Conservation (phyloP, 306 rosid species). For the Acacia crassicarpa region DNA sequence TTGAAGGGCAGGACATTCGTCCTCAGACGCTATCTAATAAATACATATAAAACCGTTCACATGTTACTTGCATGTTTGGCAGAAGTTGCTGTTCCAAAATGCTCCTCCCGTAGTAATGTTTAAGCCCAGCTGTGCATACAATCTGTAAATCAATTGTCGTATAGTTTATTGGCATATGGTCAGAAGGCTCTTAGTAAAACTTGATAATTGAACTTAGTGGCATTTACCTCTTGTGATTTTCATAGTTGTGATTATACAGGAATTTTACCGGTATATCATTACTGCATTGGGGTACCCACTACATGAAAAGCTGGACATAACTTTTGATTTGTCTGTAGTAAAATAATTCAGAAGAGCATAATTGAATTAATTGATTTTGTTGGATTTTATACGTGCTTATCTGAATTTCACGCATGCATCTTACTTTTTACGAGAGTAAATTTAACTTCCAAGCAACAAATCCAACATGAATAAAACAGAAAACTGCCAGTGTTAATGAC, state of each 20-base stretch:
- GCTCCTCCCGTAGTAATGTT: background rate
- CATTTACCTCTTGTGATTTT: background rate
- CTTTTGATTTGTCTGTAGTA: background rate
- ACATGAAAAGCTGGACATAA: background rate
- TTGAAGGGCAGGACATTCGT: slow-evolving; percentile 22
- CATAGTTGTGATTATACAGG: background rate
- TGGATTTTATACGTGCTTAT: background rate
- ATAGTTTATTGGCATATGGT: background rate
- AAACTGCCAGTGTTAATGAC: background rate
- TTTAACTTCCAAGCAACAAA: no score
- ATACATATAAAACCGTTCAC: slow-evolving; percentile 9
- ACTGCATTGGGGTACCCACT: background rate
- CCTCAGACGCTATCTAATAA: slow-evolving; percentile 38
- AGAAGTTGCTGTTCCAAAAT: slow-evolving; percentile 13
- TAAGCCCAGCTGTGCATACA: background rate
- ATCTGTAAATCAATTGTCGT: background rate
- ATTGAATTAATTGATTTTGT: background rate
- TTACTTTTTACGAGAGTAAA: background rate
- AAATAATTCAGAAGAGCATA: background rate
- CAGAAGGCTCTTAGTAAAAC: background rate
- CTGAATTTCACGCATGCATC: background rate
- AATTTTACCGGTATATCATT: background rate
- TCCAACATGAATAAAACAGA: no score
- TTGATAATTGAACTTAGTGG: background rate
- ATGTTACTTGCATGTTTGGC: slow-evolving; percentile 24